Evolutionary conservation across 768 basidiomycete species (phyloP), one percentile per base, ranked within the genome.

Genomic region (Hydnomerulius pinastri): DNA sequence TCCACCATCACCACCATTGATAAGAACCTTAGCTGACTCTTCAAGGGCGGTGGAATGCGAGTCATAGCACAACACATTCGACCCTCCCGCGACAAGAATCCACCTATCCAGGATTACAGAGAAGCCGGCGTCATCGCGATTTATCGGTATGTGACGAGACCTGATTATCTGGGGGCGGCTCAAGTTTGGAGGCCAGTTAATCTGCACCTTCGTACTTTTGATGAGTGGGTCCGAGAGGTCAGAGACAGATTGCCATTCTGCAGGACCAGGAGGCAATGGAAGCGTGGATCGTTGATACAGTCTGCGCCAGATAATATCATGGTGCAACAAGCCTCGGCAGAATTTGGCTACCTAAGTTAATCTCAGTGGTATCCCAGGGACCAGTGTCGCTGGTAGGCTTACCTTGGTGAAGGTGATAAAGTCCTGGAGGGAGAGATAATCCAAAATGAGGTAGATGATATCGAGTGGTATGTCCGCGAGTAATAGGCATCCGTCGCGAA

Each of bases 231-330:
- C 29, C 30, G 42, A 12, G 30, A 57, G 41, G 28, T 50, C 43
- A 2, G 55, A 35, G 4, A 50, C 30, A 23, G 56, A 40, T 37
- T 58, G 55, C 56, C 55, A 58, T 3, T 49, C 25, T 8, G 42
- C 40, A 8, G 56, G 57, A 17, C 56, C 56, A 6, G 47, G 32
- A n/a, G 51, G 44, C 15, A 48, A 20, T 8, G 43, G 30, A 29
- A 41, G 6, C 2, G 21, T 4, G 20, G 21, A 29, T 39, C 35
- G 35, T 29, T 6, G 38, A 15, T 50, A 47, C 4, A 43, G 6
- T 3, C 23, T 48, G 12, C 7, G 24, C 54, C 56, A 57, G 23
- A 57, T 33, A 24, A 46, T 23, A 20, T 39, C 45, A 21, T 52
- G 15, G 29, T 37, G 40, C 32, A 52, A 24, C 38, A 56, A n/a